Percentiles rank a stretch among this genome's conserved stretches.
Evolutionary conservation across 305 asterid species (phyloP).

Genomic region (Galium porrigens): DNA sequence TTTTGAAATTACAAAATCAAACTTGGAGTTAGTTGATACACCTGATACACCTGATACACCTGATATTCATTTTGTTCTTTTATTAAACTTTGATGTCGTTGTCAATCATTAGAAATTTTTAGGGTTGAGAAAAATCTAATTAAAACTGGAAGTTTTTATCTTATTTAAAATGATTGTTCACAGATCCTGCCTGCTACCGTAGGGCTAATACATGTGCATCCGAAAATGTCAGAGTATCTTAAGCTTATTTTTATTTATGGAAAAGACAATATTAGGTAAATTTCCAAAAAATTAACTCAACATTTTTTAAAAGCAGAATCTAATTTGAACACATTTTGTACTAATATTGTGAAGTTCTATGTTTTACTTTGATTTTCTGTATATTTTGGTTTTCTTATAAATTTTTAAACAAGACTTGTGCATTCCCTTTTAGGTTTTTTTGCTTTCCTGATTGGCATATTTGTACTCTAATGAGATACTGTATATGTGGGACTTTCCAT

Average conservation of each 20-base stretch:
- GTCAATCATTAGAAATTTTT: background rate
- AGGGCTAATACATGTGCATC: background rate
- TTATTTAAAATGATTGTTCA: too few relatives aligned
- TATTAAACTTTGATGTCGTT: background rate
- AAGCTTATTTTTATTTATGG: background rate
- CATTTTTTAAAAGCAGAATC: background rate
- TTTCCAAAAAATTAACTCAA: background rate
- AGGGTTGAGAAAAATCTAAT: background rate
- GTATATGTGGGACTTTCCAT: too few relatives aligned
- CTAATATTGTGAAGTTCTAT: background rate
- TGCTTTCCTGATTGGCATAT: too few relatives aligned
- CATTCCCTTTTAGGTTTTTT: too few relatives aligned
- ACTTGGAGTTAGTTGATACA: background rate
- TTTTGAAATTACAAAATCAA: too few relatives aligned
- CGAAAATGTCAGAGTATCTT: background rate
- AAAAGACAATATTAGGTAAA: background rate
- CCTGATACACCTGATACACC: background rate
- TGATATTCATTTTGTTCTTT: background rate
- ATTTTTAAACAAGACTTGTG: too few relatives aligned
- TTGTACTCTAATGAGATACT: too few relatives aligned
- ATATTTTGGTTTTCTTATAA: too few relatives aligned
- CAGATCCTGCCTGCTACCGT: background rate
- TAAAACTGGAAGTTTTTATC: too few relatives aligned
- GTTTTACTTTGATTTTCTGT: background rate
- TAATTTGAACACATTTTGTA: background rate